These are phyloP conservation scores for Corylus heterophylla DNA, from an alignment of 306 rosid genomes.

Conservation along the genomic window DNA sequence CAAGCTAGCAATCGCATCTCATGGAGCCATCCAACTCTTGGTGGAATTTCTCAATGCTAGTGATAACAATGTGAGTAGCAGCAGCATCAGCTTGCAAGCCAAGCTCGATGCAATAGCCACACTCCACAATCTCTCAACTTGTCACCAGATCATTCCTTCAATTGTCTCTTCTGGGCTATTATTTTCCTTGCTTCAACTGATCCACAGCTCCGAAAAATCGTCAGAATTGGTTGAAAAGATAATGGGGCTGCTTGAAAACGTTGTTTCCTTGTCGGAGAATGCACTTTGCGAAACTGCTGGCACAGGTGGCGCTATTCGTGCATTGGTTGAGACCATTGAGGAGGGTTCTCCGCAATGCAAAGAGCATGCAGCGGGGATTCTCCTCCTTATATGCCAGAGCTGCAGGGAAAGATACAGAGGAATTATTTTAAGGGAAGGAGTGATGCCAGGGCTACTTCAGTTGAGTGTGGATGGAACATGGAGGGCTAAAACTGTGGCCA, in stretches of 20 bases:
- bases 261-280: conserved; percentile 51
- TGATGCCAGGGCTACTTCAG: conserved; percentile 84
- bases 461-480: conserved; percentile 72
- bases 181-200: conserved; percentile 47
- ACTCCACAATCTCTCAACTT: conserved; percentile 72
- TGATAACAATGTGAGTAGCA: neutral
- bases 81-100: conserved; percentile 34
- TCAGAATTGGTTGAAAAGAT: conserved; percentile 53
- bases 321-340: conserved; percentile 68
- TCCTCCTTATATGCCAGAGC: conserved; percentile 60
- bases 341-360: conserved; percentile 59
- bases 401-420: conserved; percentile 76
- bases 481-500: conserved; percentile 51
- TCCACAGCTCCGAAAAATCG: conserved; percentile 48
- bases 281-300: conserved; percentile 53
- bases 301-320: conserved; percentile 38
- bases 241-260: conserved; percentile 56
- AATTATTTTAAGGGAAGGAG: conserved; percentile 70
- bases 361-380: conserved; percentile 70
- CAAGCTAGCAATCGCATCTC: conserved; percentile 58
- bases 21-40: conserved; percentile 55
- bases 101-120: conserved; percentile 70
- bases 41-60: conserved; percentile 34
- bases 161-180: conserved; percentile 53
- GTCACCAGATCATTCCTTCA: conserved; percentile 49